phyloP scores from a whole-genome alignment of 2,329 filamentous ascomycete genomes.

The Orbilia oligospora region DNA sequence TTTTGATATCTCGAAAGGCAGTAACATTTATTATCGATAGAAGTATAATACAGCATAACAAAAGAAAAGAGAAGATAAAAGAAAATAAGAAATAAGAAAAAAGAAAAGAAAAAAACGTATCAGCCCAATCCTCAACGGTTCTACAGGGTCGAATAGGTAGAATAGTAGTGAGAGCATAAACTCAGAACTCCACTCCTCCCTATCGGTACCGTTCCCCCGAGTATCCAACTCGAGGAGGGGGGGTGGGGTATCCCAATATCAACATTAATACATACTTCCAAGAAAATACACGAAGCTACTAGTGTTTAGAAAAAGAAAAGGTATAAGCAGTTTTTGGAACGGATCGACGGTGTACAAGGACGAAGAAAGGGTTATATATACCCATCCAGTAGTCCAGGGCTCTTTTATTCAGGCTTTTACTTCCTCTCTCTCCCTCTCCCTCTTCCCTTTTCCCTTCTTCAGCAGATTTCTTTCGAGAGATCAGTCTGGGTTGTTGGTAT shows the following conservation, averaged over 20 bases:
- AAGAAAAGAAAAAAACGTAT: background rate
- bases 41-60: background rate
- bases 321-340: background rate
- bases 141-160: background rate
- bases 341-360: background rate
- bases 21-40: conserved; percentile 10
- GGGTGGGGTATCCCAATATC: background rate
- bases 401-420: background rate
- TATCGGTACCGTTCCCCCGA: conserved; percentile 3
- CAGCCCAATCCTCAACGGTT: conserved; percentile 13
- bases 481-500: background rate
- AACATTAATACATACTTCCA: background rate
- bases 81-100: background rate
- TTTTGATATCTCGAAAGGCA: background rate
- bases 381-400: conserved; percentile 1
- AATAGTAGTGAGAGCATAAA: background rate
- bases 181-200: background rate
- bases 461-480: background rate
- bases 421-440: background rate
- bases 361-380: conserved; percentile 36
- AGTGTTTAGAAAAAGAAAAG: background rate
- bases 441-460: conserved; percentile 5
- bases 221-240: background rate
- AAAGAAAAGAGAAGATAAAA: background rate
- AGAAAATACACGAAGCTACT: conserved; percentile 8